Evolutionary conservation across 306 rosid species (phyloP).

Genomic region (Leucaena leucocephala): DNA sequence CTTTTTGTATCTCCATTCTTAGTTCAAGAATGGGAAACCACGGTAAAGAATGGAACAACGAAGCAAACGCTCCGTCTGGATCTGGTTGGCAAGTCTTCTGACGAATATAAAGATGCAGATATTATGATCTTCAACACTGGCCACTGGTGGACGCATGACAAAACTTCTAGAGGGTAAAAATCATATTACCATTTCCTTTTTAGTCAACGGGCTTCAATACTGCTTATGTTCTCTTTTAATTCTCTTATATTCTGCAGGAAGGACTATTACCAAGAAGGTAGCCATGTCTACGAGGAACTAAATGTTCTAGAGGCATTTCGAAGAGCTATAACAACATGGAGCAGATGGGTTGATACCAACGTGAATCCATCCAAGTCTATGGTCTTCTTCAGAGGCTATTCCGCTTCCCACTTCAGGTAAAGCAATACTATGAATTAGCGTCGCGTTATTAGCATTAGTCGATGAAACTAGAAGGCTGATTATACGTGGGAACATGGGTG

Average conservation of each 20-base stretch:
- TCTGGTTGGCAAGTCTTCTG: conserved; percentile 69
- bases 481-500: not conserved
- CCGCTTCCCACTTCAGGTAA: conserved; percentile 95
- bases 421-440: not conserved
- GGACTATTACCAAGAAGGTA: conserved; percentile 98
- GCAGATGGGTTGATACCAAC: conserved; percentile 85
- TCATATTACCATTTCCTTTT: not conserved
- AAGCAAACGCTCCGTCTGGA: conserved; percentile 94
- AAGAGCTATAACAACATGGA: conserved; percentile 92
- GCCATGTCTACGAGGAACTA: conserved; percentile 75
- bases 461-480: conserved; percentile 16
- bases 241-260: conserved; percentile 53
- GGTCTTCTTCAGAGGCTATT: conserved; percentile 88
- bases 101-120: conserved; percentile 80
- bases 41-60: conserved; percentile 68
- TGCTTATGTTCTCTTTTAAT: not conserved
- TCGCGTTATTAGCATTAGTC: conserved; percentile 4
- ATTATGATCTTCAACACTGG: conserved; percentile 88
- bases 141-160: conserved; percentile 99
- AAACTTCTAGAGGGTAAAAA: conserved; percentile 77
- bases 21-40: conserved; percentile 89
- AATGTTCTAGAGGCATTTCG: conserved; percentile 93
- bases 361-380: conserved; percentile 68
- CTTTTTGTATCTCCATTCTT: conserved; percentile 91
- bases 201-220: not conserved